These are phyloP conservation scores for Cyamopsis tetragonoloba DNA, from an alignment of 306 rosid species.

Conservation along the genomic window DNA sequence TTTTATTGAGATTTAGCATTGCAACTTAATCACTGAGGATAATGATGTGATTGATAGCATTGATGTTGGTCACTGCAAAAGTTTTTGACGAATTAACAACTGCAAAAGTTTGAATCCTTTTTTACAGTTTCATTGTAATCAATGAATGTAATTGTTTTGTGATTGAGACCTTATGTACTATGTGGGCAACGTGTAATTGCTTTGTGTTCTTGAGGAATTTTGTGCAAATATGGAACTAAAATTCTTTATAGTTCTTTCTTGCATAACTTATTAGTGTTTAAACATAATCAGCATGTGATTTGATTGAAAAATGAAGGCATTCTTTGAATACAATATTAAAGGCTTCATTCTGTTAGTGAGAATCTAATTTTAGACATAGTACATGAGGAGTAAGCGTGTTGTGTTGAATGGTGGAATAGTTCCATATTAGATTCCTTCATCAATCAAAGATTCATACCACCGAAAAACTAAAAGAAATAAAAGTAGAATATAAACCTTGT, in stretches of 20 bases:
- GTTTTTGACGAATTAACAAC: too few relatives aligned
- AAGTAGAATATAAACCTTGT: neutral
- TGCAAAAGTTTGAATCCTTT: slow-evolving; percentile 4
- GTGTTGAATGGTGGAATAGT: slow-evolving; percentile 9
- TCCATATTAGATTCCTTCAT: neutral
- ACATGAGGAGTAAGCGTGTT: neutral
- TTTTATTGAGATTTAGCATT: neutral
- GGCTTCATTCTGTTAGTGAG: slow-evolving; percentile 1
- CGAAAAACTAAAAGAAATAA: neutral
- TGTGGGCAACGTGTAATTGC: neutral
- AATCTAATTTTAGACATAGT: slow-evolving; percentile 10
- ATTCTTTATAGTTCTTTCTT: slow-evolving; percentile 9
- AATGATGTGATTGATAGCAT: slow-evolving; percentile 7
- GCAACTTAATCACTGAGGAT: neutral
- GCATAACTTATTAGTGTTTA: neutral
- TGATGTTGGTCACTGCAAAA: too few relatives aligned
- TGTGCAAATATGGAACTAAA: neutral
- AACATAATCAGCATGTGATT: neutral
- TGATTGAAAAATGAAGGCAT: neutral
- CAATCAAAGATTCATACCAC: neutral
- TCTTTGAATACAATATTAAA: neutral
- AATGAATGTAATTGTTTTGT: neutral
- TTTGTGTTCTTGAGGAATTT: neutral
- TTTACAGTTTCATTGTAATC: neutral
- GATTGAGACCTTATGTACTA: neutral